phyloP scores from a whole-genome alignment of 129 eudicot species.

The Flaveria trinervia region DNA sequence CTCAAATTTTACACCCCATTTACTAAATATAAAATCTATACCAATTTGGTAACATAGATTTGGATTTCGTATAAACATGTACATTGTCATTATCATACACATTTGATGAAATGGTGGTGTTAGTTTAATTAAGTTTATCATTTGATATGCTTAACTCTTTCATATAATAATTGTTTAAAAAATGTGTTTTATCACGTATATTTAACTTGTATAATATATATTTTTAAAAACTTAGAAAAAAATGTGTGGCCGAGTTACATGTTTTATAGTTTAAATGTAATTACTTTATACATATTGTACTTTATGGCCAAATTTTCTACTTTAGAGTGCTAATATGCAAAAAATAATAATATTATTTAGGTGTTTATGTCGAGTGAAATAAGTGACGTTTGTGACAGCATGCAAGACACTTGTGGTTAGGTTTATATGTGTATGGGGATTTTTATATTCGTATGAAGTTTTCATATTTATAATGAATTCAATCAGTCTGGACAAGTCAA shows the following conservation, averaged over 20 bases:
- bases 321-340: background rate
- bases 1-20: constrained; percentile 22
- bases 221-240: background rate
- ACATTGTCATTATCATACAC: too few species aligned
- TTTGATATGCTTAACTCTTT: background rate
- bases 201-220: background rate
- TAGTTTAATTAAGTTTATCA: background rate
- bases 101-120: background rate
- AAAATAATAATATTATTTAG: background rate
- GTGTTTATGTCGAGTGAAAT: background rate
- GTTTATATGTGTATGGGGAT: too few species aligned
- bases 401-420: background rate
- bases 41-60: background rate
- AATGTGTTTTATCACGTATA: background rate
- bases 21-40: background rate
- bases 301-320: background rate
- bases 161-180: background rate
- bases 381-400: background rate
- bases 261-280: background rate
- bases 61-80: background rate
- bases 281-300: background rate
- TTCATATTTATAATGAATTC: background rate
- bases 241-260: background rate
- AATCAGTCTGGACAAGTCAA: background rate
- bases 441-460: background rate